Percentiles rank a stretch among this genome's conserved stretches.
phyloP scores from a whole-genome alignment of 2,329 filamentous ascomycete species.

The Cadophora gregata region DNA sequence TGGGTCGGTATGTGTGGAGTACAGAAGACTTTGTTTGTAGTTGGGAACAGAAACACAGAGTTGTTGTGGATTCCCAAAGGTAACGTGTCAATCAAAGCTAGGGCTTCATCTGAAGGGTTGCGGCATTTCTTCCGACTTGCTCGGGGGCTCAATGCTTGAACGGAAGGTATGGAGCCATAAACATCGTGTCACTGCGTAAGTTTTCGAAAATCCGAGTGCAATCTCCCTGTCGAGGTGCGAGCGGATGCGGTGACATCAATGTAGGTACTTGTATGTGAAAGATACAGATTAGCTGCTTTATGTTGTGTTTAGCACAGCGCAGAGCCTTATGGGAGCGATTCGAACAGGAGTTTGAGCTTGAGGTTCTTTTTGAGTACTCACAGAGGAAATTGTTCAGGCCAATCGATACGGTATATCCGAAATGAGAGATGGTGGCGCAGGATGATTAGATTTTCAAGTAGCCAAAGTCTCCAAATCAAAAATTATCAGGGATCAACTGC shows the following conservation, averaged over 20 bases:
- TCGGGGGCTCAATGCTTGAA: conserved; percentile 10
- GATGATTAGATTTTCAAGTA: conserved; percentile 3
- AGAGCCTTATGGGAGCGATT: conserved; percentile 19
- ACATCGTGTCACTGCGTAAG: conserved; percentile 16
- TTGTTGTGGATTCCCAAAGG: conserved; percentile 6
- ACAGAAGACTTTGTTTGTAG: conserved; percentile 5
- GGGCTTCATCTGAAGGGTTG: conserved; percentile 14
- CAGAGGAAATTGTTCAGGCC: not conserved
- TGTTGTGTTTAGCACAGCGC: conserved; percentile 16
- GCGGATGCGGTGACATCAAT: conserved; percentile 13
- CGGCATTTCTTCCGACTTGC: conserved; percentile 17
- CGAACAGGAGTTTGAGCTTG: not conserved
- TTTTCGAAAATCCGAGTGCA: conserved; percentile 16
- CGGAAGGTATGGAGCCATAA: not conserved
- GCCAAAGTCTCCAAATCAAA: conserved; percentile 21
- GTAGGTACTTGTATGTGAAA: conserved; percentile 21
- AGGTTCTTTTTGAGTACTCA: not conserved
- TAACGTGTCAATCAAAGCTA: conserved; percentile 20
- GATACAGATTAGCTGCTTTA: conserved; percentile 7
- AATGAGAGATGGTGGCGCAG: not conserved
- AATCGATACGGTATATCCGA: not conserved
- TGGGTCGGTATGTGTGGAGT: conserved; percentile 11
- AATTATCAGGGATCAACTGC: conserved; percentile 19
- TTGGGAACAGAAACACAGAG: conserved; percentile 9
- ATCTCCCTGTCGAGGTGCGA: conserved; percentile 10